These are phyloP conservation scores for Tubosaeta sp. DNA, from an alignment of 768 basidiomycete genomes.

Conservation along the genomic window DNA sequence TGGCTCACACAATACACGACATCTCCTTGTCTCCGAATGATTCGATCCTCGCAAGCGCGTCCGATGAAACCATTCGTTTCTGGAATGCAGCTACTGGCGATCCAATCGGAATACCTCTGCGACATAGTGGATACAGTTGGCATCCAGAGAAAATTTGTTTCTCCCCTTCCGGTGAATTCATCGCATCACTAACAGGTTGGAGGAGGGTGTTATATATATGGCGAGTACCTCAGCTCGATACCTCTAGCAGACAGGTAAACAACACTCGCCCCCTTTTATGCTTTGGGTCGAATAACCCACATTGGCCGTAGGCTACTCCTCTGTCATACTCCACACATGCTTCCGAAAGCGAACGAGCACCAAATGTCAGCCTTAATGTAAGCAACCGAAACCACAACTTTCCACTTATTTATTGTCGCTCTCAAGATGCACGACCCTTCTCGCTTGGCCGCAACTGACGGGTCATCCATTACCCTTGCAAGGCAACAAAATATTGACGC, in stretches of 20 bases:
- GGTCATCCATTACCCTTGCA: not conserved
- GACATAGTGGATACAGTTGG: not conserved
- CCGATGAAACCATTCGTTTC: not conserved
- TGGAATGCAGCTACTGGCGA: constrained; percentile 1
- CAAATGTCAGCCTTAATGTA: not conserved
- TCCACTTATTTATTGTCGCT: not conserved
- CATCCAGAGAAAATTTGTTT: not conserved
- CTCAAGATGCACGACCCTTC: not conserved
- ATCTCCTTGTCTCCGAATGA: not conserved
- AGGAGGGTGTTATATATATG: not conserved
- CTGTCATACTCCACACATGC: not conserved
- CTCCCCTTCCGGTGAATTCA: not conserved
- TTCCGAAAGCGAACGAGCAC: not conserved
- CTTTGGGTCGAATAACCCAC: not conserved
- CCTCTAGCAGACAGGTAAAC: not conserved
- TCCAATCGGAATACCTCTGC: not conserved
- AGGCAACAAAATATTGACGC: not conserved
- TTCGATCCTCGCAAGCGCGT: not conserved
- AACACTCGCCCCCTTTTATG: not conserved
- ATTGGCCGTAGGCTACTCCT: not conserved
- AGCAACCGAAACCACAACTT: not conserved
- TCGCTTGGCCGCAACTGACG: not conserved
- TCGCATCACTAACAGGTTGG: not conserved
- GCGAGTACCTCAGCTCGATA: not conserved
- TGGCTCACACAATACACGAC: not conserved